Evolutionary conservation across 2,329 filamentous ascomycete species (phyloP), one percentile per base, ranked within the genome.

Genomic region (Claviceps pusilla): DNA sequence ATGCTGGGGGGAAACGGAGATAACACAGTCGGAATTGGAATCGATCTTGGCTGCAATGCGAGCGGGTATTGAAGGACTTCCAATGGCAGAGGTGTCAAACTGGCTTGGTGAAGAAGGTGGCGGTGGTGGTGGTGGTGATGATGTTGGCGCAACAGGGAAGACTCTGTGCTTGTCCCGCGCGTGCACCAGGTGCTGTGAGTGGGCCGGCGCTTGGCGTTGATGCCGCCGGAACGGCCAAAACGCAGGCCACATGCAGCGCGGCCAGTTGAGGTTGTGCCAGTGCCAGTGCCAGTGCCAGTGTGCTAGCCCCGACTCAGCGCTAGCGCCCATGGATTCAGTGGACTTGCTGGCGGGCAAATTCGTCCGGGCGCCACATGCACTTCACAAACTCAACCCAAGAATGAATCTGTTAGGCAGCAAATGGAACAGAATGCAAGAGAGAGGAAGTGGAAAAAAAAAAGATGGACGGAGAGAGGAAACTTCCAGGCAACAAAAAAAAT

Each of bases 1-100:
- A 70, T 71, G 69, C 64, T 63, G 59, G 57, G 56, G 57, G 58
- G 56, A 5, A 4, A 11, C n/a, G 29, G 46, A 48, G 41, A 35
- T 24, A 33, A 7, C 35, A 24, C 4, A 33, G 31, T 33, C 31
- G 33, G 39, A 39, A 31, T 16, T 29, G 16, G 46, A 37, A 28
- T 46, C 4, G 53, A 24, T n/a, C 5, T 7, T 28, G 35, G 43
- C 37, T 29, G 53, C 35, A 29, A n/a, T 9, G 35, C 24, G 35
- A 29, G 50, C 37, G 29, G 43, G 19, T 6, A 4, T 12, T 14
- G 24, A 4, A 14, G 19, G 1, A 1, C 19, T 19, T 19, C 19
- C 19, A 19, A 46, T 46, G 43, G 24, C 14, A 4, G 35, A n/a
- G 14, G 43, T 35, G 31, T 14, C 24, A 29, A 28, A 29, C 11